Evolutionary conservation across 225 moss, liverwort and hornwort genomes (phyloP).

Genomic region (Lunularia cruciata): DNA sequence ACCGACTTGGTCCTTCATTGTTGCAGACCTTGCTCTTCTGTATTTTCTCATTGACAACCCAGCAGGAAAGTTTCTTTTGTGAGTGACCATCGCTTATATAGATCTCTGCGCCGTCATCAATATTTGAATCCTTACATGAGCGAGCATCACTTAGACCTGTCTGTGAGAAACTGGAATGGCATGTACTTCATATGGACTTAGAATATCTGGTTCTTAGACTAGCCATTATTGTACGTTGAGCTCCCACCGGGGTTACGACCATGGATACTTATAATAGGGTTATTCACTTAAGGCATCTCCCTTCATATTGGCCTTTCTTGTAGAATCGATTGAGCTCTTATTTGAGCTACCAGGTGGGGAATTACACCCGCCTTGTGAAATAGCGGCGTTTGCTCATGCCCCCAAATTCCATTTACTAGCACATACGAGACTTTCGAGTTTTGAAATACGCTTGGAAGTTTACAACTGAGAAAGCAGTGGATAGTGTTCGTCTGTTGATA

Average conservation of each 20-base stretch:
- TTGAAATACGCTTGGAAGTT: not conserved
- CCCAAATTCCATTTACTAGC: not conserved
- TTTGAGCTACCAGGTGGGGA: not conserved
- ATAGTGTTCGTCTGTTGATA: not conserved
- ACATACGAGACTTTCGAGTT: not conserved
- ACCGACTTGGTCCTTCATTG: constrained; percentile 78
- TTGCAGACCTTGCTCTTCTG: constrained; percentile 55
- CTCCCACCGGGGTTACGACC: constrained; percentile 6
- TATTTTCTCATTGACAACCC: constrained; percentile 67
- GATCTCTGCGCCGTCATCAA: not conserved
- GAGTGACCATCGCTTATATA: constrained; percentile 17
- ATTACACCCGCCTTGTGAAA: not conserved
- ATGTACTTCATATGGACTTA: not conserved
- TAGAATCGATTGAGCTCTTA: constrained; percentile 1
- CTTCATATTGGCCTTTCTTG: not conserved
- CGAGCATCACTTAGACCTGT: constrained; percentile 21
- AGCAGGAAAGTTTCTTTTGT: constrained; percentile 42
- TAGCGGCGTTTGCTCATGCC: not conserved
- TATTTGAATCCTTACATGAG: not conserved
- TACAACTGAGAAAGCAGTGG: not conserved
- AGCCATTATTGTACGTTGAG: constrained; percentile 2
- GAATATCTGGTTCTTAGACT: constrained; percentile 6
- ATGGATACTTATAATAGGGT: not conserved
- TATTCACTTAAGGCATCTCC: constrained; percentile 6
- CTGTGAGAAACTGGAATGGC: constrained; percentile 17